These are phyloP conservation scores for Polytrichum formosum DNA, from an alignment of 225 moss, liverwort and hornwort genomes.

Conservation along the genomic window DNA sequence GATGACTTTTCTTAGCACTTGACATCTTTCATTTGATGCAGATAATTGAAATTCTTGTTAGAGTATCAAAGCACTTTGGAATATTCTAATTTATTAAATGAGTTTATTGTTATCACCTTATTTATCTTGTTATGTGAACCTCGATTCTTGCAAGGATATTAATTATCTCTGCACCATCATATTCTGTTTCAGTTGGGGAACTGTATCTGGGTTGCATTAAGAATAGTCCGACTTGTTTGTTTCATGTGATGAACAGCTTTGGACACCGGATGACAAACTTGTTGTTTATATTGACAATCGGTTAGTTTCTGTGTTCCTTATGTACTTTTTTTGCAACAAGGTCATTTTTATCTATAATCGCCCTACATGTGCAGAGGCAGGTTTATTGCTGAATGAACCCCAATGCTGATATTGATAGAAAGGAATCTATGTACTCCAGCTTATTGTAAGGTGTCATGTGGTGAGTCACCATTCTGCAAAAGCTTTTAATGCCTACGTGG, in stretches of 20 bases:
- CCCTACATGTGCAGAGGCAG: not conserved
- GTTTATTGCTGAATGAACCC: no score
- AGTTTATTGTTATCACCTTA: no score
- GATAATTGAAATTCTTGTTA: not conserved
- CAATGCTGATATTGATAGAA: no score
- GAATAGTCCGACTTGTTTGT: not conserved
- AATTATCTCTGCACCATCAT: no score
- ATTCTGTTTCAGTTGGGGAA: no score
- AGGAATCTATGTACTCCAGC: no score
- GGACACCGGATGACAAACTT: slow-evolving; percentile 54
- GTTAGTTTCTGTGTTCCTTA: slow-evolving; percentile 16
- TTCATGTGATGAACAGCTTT: slow-evolving; percentile 27
- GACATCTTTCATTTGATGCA: not conserved
- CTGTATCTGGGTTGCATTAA: no score
- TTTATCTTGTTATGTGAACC: no score
- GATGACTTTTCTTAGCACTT: slow-evolving; percentile 5
- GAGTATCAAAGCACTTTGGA: no score
- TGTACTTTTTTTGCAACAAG: not conserved
- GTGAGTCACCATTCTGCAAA: not conserved
- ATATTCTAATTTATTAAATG: no score
- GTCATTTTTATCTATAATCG: not conserved
- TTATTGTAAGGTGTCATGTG: no score
- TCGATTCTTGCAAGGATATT: no score
- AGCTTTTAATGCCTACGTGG: not conserved
- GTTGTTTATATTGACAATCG: slow-evolving; percentile 45